Percentiles rank a stretch among this genome's conserved stretches.
Conservation (phyloP, 2,329 filamentous ascomycete species). For the Camptophora hylomeconis region DNA sequence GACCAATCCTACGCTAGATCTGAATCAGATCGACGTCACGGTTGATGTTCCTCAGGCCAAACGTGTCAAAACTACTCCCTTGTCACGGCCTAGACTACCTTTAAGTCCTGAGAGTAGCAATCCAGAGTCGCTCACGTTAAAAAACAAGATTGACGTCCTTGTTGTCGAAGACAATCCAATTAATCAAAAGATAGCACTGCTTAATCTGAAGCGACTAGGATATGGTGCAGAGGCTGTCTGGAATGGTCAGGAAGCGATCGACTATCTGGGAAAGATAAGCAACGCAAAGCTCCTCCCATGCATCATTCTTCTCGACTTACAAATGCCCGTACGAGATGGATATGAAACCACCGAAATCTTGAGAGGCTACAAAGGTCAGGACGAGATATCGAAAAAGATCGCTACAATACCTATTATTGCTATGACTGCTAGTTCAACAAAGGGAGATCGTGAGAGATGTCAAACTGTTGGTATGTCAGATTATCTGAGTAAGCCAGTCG, state of each 20-base stretch:
- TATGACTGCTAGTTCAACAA: conserved; percentile 22
- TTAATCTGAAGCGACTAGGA: conserved; percentile 1
- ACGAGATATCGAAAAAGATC: too few relatives aligned
- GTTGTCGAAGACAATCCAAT: conserved; percentile 4
- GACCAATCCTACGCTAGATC: too few relatives aligned
- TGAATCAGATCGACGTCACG: too few relatives aligned
- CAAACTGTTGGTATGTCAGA: conserved; percentile 21
- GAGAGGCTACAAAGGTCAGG: too few relatives aligned
- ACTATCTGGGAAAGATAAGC: too few relatives aligned
- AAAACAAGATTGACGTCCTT: too few relatives aligned
- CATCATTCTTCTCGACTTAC: conserved; percentile 32
- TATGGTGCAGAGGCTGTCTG: neutral
- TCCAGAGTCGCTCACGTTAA: too few relatives aligned
- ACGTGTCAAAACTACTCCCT: too few relatives aligned
- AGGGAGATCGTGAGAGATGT: conserved; percentile 21
- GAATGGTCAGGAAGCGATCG: neutral
- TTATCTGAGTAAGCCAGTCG: conserved; percentile 24
- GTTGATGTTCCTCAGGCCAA: too few relatives aligned
- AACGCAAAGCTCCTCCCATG: too few relatives aligned
- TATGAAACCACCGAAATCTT: conserved; percentile 37
- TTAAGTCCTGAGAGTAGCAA: too few relatives aligned
- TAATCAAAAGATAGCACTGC: conserved; percentile 21
- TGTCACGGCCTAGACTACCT: too few relatives aligned
- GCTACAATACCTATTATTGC: conserved; percentile 18
- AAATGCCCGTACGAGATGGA: conserved; percentile 36